Percentiles rank a stretch among this genome's conserved stretches.
Evolutionary conservation across 1,139 yeast genomes (phyloP).

Genomic region (Protomyces macrosporus): DNA sequence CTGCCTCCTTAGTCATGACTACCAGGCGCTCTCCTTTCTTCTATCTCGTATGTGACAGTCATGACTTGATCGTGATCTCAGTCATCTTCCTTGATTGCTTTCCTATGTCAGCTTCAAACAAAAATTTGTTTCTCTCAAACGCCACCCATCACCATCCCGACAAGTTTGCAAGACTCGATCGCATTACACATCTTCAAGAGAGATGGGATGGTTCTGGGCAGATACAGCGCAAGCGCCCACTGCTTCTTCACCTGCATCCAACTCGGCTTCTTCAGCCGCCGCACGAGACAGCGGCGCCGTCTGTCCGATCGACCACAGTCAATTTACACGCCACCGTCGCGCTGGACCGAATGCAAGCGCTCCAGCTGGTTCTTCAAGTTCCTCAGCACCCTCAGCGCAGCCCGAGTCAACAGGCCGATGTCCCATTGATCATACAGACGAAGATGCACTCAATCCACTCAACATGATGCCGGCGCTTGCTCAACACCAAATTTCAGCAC

Average conservation of each 20-base stretch:
- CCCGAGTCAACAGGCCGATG: constrained; percentile 13
- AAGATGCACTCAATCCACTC: constrained; percentile 52
- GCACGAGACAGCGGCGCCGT: not conserved
- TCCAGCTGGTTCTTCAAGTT: not conserved
- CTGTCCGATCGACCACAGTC: constrained; percentile 1
- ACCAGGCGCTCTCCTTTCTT: not conserved
- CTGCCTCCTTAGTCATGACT: not conserved
- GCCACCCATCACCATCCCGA: too few species aligned
- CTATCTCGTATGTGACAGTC: not conserved
- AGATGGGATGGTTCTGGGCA: constrained; percentile 26
- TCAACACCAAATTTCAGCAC: constrained; percentile 59
- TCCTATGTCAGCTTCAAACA: not conserved
- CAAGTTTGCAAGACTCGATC: not conserved
- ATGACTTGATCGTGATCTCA: not conserved
- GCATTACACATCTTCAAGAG: not conserved
- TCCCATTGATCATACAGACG: constrained; percentile 9
- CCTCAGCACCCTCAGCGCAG: constrained; percentile 12
- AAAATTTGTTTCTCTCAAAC: not conserved
- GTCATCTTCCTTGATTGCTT: too few species aligned
- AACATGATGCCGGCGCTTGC: constrained; percentile 86
- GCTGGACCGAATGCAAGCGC: not conserved
- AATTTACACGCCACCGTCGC: not conserved
- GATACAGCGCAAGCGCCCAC: not conserved
- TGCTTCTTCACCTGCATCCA: not conserved
- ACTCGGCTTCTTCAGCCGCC: not conserved